Evolutionary conservation across 2,329 filamentous ascomycete species (phyloP).

Genomic region (Arthroderma uncinatum): DNA sequence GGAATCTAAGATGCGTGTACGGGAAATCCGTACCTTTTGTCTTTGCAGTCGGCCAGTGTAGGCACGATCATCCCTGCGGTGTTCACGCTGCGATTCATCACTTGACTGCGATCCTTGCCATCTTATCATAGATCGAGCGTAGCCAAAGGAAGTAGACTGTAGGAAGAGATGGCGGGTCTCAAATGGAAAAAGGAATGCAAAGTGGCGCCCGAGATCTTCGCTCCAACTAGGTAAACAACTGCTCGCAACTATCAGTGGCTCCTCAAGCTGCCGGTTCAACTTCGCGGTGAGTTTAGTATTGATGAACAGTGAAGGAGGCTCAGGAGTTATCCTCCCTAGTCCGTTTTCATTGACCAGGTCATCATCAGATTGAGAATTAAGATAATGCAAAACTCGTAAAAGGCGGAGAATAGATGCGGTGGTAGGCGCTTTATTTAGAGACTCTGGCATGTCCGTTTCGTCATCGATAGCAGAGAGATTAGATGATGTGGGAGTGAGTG

Average conservation of each 20-base stretch:
- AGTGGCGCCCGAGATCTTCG: slow-evolving; percentile 83
- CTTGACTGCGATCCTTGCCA: slow-evolving; percentile 87
- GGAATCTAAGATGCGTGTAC: slow-evolving; percentile 88
- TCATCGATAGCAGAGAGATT: slow-evolving; percentile 39
- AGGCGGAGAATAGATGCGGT: slow-evolving; percentile 80
- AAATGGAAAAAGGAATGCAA: slow-evolving; percentile 95
- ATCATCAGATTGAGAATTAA: slow-evolving; percentile 90
- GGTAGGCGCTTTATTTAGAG: slow-evolving; percentile 68
- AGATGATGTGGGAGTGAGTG: slow-evolving; percentile 46
- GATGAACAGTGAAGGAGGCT: slow-evolving; percentile 87
- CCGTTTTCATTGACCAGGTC: slow-evolving; percentile 70
- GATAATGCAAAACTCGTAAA: slow-evolving; percentile 78
- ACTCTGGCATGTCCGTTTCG: slow-evolving; percentile 57
- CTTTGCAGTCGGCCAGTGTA: slow-evolving; percentile 85
- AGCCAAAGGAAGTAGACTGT: slow-evolving; percentile 95
- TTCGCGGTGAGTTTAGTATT: slow-evolving; percentile 98
- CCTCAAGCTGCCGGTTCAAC: slow-evolving; percentile 89
- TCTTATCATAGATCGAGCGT: slow-evolving; percentile 90
- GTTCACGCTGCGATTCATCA: slow-evolving; percentile 69
- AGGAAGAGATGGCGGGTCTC: slow-evolving; percentile 94
- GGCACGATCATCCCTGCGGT: slow-evolving; percentile 74
- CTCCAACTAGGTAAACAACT: slow-evolving; percentile 94
- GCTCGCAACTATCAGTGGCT: slow-evolving; percentile 92
- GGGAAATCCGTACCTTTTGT: slow-evolving; percentile 95
- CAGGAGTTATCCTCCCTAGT: slow-evolving; percentile 58